These are phyloP conservation scores for Mentha longifolia DNA, from an alignment of 257 asterid species.

Conservation along the genomic window DNA sequence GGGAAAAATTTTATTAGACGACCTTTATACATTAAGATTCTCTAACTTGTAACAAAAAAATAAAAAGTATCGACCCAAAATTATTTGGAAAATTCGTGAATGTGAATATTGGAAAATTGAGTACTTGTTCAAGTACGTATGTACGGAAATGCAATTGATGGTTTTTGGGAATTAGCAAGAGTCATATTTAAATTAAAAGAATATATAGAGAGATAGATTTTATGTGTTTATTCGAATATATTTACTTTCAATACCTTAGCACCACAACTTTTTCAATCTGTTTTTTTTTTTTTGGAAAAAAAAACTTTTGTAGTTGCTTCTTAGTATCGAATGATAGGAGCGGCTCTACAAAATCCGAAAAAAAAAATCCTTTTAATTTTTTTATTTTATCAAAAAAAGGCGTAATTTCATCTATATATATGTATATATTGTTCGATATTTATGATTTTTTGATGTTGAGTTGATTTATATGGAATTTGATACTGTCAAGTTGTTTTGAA, in stretches of 20 bases:
- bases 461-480: background rate
- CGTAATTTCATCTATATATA: background rate
- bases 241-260: constrained; percentile 10
- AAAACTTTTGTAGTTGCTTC: constrained; percentile 7
- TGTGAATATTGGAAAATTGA: background rate
- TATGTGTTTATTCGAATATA: constrained; percentile 26
- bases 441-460: constrained; percentile 7
- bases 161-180: constrained; percentile 34
- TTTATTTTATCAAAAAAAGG: too few species aligned
- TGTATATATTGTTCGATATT: background rate
- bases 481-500: constrained; percentile 7
- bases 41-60: background rate
- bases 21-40: too few species aligned
- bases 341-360: background rate
- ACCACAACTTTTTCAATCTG: constrained; percentile 8
- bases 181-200: constrained; percentile 13
- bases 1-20: background rate
- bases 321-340: background rate
- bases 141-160: constrained; percentile 7
- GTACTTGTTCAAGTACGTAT: constrained; percentile 32
- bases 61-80: background rate
- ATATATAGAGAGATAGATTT: background rate
- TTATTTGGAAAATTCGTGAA: background rate
- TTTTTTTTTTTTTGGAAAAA: background rate
- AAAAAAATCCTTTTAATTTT: background rate